Conservation (phyloP, 1,284 basidiomycete species). For the Malassezia restricta region DNA sequence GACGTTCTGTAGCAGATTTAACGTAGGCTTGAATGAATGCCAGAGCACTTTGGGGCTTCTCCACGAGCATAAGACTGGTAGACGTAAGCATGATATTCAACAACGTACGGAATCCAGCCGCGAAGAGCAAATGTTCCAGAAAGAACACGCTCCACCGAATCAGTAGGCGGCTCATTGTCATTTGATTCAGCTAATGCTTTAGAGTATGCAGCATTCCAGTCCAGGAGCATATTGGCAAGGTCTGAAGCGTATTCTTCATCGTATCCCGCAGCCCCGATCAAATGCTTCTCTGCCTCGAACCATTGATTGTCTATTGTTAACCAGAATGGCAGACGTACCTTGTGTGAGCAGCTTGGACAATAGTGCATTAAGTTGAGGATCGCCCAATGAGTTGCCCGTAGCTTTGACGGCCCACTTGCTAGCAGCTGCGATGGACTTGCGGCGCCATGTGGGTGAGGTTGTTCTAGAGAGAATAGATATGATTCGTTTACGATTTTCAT, state of each 20-base stretch:
- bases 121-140: slow-evolving; percentile 11
- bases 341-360: slow-evolving; percentile 32
- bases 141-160: slow-evolving; percentile 13
- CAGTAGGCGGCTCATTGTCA: not conserved
- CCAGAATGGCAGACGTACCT: slow-evolving; percentile 7
- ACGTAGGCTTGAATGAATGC: slow-evolving; percentile 27
- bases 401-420: slow-evolving; percentile 35
- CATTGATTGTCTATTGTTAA: slow-evolving; percentile 11
- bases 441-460: slow-evolving; percentile 38
- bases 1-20: slow-evolving; percentile 16
- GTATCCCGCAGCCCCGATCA: slow-evolving; percentile 19
- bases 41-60: slow-evolving; percentile 9
- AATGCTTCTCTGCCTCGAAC: slow-evolving; percentile 30
- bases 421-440: slow-evolving; percentile 38
- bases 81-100: not conserved
- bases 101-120: slow-evolving; percentile 12
- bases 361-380: slow-evolving; percentile 28
- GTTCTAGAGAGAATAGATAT: slow-evolving; percentile 25
- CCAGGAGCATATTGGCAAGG: slow-evolving; percentile 10
- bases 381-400: slow-evolving; percentile 23
- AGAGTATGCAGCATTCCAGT: slow-evolving; percentile 10
- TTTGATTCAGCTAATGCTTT: not conserved
- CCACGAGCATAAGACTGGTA: not conserved
- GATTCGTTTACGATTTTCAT: slow-evolving; percentile 24
- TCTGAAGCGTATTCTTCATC: not conserved